Base-by-base conservation (phyloP, 2,329 filamentous ascomycete genomes). In the Epichloe aotearoae region DNA sequence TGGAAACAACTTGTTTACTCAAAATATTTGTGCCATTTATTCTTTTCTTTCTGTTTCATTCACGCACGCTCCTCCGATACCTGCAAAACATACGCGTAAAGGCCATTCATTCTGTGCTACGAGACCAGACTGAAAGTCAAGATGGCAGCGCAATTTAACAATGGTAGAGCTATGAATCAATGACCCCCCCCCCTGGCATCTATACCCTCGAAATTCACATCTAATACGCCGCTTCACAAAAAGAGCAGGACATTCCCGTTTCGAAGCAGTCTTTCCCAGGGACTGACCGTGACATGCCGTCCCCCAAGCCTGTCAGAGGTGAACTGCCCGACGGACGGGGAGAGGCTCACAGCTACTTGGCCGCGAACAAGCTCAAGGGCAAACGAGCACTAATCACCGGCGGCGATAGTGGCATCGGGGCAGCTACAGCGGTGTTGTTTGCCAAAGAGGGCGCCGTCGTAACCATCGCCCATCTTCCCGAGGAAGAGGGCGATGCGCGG, bases 311-410 rank as follows among this genome's bases (percentile, higher is more conserved):
- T 14, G 34, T 34, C 19, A 36, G 40, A 12, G 50, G 50, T 17
- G 34, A 54, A 17, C 46, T 54, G 14, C 54, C 54, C 19, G 46
- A 38, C 3, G 39, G 20, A 17, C 78, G 84, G 52, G 83, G 83
- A 38, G 79, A 80, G 12, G 82, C 26, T 26, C 26, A 14, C 12
- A 42, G 45, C 58, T 91, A 93, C 70, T 81, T 82, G 62, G 78
- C 84, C 4, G 84, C 86, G 1, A 82, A 80, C 46, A 94, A 93
- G 69, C 77, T 93, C 6, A 67, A 79, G 59, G 86, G 81, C 54
- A 86, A 84, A 66, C 85, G 80, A 53, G 86, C 86, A 7, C 67
- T 93, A 52, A 91, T 93, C 59, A 91, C 87, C 0, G 86, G 86
- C 15, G 87, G 87, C 3, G 86, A 53, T 41, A 53, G 52, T 33